phyloP scores from a whole-genome alignment of 179 eudicot species.

The Heliamphora pulchella region DNA sequence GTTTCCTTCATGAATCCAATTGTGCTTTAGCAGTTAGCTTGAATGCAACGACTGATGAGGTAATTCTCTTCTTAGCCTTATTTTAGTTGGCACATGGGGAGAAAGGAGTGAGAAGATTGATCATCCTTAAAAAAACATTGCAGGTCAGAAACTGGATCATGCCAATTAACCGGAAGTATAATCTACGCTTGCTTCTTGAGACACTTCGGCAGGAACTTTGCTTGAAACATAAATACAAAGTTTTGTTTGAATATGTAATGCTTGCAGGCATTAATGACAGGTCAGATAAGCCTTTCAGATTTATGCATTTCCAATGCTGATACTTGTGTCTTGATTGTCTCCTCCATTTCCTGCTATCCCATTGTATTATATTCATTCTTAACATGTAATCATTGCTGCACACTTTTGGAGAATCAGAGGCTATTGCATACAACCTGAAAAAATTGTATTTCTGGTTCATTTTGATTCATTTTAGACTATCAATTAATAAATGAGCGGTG shows the following conservation, averaged over 20 bases:
- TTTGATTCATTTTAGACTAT: not conserved
- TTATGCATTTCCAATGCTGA: not conserved
- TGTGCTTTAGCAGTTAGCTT: conserved; percentile 89
- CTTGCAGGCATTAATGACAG: conserved; percentile 96
- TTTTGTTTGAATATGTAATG: conserved; percentile 91
- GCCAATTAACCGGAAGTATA: conserved; percentile 95
- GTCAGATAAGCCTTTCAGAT: conserved; percentile 30
- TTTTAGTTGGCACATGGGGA: not conserved
- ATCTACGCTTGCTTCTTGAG: conserved; percentile 64
- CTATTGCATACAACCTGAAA: not conserved
- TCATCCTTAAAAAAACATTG: conserved; percentile 11
- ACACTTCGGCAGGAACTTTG: conserved; percentile 70
- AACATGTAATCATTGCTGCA: not conserved
- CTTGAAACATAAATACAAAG: conserved; percentile 58
- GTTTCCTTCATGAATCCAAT: conserved; percentile 68
- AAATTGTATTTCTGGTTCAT: not conserved
- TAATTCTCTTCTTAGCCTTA: conserved; percentile 17
- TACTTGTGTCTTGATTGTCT: not conserved
- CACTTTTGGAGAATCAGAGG: not conserved
- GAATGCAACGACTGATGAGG: conserved; percentile 97
- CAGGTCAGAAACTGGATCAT: conserved; percentile 96
- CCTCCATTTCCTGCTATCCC: not conserved
- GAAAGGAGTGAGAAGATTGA: conserved; percentile 3
- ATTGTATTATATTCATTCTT: not conserved
- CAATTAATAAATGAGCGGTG: not conserved